These are phyloP conservation scores for Salvia miltiorrhiza DNA, from an alignment of 257 asterid species.

Conservation along the genomic window DNA sequence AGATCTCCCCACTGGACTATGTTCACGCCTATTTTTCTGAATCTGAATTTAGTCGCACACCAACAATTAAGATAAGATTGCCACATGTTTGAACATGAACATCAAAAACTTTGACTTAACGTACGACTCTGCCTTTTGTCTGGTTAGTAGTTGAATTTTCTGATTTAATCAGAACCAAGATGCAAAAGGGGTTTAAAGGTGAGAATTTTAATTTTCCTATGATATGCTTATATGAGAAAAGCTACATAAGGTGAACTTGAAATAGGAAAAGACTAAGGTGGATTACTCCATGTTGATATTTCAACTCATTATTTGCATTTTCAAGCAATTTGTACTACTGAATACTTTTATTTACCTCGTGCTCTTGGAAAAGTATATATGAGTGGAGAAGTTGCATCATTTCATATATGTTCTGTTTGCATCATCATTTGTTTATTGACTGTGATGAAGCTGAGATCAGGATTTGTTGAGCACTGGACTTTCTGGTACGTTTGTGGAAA, in stretches of 20 bases:
- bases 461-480: constrained; percentile 27
- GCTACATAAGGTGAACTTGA: constrained; percentile 9
- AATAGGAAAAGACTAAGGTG: constrained; percentile 10
- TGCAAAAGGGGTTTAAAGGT: constrained; percentile 12
- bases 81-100: neutral
- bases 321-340: constrained; percentile 4
- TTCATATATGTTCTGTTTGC: constrained; percentile 24
- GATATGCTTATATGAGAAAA: neutral
- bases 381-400: constrained; percentile 28
- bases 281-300: constrained; percentile 12
- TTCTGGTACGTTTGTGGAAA: constrained; percentile 36
- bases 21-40: neutral
- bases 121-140: neutral
- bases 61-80: neutral
- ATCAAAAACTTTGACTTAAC: constrained; percentile 6
- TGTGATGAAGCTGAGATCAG: constrained; percentile 17
- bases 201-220: constrained; percentile 2
- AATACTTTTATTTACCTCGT: constrained; percentile 18
- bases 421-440: constrained; percentile 41
- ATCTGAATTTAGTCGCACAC: neutral
- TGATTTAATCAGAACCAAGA: constrained; percentile 1
- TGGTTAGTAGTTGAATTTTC: neutral
- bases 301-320: constrained; percentile 17
- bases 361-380: constrained; percentile 21
- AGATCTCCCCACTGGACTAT: neutral